A percentile compares a stretch with the other conserved stretches of the same genome.
These are phyloP conservation scores for Sporothrix euskadiensis DNA, from an alignment of 2,329 filamentous ascomycete genomes.

Conservation along the genomic window DNA sequence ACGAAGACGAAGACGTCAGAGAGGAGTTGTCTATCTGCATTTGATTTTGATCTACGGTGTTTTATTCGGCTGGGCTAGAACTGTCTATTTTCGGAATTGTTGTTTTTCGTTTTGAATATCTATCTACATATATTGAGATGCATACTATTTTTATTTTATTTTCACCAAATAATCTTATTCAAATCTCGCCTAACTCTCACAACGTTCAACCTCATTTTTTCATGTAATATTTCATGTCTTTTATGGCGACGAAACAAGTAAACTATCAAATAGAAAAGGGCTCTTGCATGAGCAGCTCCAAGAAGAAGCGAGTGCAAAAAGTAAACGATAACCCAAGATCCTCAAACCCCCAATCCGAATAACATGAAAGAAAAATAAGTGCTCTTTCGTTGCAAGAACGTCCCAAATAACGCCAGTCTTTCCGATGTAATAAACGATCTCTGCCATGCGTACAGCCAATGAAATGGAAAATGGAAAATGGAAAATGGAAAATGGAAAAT, in stretches of 20 bases:
- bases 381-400: conserved; percentile 4
- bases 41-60: conserved; percentile 6
- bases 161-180: not conserved
- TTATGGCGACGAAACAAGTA: not conserved
- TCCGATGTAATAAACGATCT: conserved; percentile 9
- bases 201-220: not conserved
- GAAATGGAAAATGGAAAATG: not conserved
- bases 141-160: not conserved
- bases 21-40: not conserved
- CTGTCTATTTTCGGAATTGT: not conserved
- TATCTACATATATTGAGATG: not conserved
- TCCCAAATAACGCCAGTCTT: conserved; percentile 14
- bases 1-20: too few species aligned
- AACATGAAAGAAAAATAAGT: not conserved
- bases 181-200: not conserved
- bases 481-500: not conserved
- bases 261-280: not conserved
- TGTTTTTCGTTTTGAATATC: not conserved
- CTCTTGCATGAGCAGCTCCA: not conserved
- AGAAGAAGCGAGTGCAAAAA: not conserved
- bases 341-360: conserved; percentile 13
- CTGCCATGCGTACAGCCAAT: not conserved
- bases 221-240: not conserved
- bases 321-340: not conserved
- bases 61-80: not conserved